phyloP scores from a whole-genome alignment of 805 yeast species.

The Blastobotrys chiropterorum region DNA sequence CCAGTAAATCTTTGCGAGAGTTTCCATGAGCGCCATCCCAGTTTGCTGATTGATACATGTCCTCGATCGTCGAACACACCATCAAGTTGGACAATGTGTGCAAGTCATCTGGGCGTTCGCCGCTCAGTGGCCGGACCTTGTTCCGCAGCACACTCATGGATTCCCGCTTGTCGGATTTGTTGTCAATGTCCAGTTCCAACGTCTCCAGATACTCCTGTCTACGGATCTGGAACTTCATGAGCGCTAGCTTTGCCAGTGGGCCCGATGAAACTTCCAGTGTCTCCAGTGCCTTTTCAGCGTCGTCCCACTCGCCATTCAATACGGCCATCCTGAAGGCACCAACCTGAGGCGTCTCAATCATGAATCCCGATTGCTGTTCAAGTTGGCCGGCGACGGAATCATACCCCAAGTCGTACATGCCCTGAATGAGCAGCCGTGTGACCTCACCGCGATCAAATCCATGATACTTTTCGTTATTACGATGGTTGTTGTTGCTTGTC shows the following conservation, averaged over 20 bases:
- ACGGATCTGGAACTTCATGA: slow-evolving; percentile 32
- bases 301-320: slow-evolving; percentile 38
- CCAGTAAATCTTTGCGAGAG: slow-evolving; percentile 39
- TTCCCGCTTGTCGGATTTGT: slow-evolving; percentile 24
- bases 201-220: slow-evolving; percentile 41
- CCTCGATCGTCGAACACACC: slow-evolving; percentile 26
- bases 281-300: slow-evolving; percentile 30
- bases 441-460: slow-evolving; percentile 34
- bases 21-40: slow-evolving; percentile 26
- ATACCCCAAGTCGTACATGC: slow-evolving; percentile 46
- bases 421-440: slow-evolving; percentile 44
- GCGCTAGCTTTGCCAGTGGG: neutral
- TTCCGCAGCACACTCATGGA: slow-evolving; percentile 37
- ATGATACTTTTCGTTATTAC: slow-evolving; percentile 11
- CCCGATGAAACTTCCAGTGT: slow-evolving; percentile 10
- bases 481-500: neutral
- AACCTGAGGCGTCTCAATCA: slow-evolving; percentile 38
- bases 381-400: slow-evolving; percentile 34
- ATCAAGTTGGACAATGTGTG: slow-evolving; percentile 26
- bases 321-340: slow-evolving; percentile 36
- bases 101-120: slow-evolving; percentile 20
- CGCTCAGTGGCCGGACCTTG: slow-evolving; percentile 30
- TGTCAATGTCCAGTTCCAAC: slow-evolving; percentile 18
- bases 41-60: slow-evolving; percentile 27
- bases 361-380: slow-evolving; percentile 33